Base-by-base conservation (phyloP, 176 grass and related monocot species). In the Raddia distichophylla region DNA sequence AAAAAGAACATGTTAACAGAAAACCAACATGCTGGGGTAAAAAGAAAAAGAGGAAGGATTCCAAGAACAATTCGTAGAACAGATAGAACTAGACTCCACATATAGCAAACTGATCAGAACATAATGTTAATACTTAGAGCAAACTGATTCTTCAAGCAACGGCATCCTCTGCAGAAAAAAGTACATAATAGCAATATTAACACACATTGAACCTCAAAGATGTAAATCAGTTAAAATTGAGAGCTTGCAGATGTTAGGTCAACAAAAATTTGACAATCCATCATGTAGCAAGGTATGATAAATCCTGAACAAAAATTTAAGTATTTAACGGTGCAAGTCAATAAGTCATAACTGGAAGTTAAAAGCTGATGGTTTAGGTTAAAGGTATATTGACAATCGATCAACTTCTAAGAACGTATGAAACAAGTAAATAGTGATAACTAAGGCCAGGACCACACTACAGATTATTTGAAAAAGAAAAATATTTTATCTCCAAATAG, bases 61-160 rank as follows among this genome's bases (percentile, higher is more conserved):
- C 22, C 47, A 15, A 51, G 1, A n/a, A 37, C 18, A 69, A 68
- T 37, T 3, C 8, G 1, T 17, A 46, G 19, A 66, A 35, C 35
- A n/a, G 35, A 20, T 45, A 83, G 43, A 73, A 62, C 49, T 64
- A 43, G 8, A 54, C 52, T 56, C 8, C 4, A 90, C 87, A 88
- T 53, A 99, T 85, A 61, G 82, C 75, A 84, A 95, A 91, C 8
- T 62, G 80, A 82, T 95, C 83, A 60, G 91, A 95, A 74, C 78
- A 27, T 27, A 27, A 27, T 79, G 27, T 92, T 76, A 80, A 86
- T 95, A 60, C 75, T 76, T 71, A 99, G 93, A 27, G 27, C 27
- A 27, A 27, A 27, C 27, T 13, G 91, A 77, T 89, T 99, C 91
- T 84, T 95, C 96, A 37, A 99, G 67, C 33, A 73, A 85, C 9